A percentile compares a stretch with the other conserved stretches of the same genome.
These are phyloP conservation scores for Colletotrichum tropicicola DNA, from an alignment of 2,329 filamentous ascomycete genomes.

Conservation along the genomic window DNA sequence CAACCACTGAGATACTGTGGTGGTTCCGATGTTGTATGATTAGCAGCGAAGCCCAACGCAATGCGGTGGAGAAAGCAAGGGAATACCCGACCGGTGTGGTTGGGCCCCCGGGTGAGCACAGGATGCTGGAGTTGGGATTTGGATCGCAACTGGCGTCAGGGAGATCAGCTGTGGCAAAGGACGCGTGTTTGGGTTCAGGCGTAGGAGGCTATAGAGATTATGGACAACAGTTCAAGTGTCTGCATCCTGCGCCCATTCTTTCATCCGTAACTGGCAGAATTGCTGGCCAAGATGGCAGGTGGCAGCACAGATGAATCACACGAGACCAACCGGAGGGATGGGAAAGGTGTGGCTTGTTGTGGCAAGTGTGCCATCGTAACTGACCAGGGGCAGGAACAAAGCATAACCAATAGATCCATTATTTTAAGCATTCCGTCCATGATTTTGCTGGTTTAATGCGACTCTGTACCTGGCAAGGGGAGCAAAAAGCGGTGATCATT, in stretches of 20 bases:
- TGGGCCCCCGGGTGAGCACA: neutral
- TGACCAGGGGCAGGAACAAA: neutral
- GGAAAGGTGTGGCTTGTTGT: conserved; percentile 25
- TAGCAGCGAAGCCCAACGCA: neutral
- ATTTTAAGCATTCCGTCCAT: neutral
- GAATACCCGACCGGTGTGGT: neutral
- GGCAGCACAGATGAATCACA: neutral
- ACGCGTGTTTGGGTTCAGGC: conserved; percentile 11
- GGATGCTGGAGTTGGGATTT: conserved; percentile 3
- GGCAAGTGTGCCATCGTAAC: conserved; percentile 15
- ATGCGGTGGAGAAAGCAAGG: neutral
- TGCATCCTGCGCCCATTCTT: neutral
- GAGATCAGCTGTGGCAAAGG: conserved; percentile 17
- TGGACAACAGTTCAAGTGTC: neutral
- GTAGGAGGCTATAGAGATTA: conserved; percentile 1
- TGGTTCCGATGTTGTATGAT: neutral
- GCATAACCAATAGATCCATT: conserved; percentile 7
- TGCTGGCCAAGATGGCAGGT: neutral
- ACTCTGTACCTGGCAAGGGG: conserved; percentile 18
- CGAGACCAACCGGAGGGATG: neutral
- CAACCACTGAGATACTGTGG: neutral
- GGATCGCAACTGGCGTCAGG: conserved; percentile 10
- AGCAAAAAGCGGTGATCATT: conserved; percentile 28
- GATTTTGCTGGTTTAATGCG: conserved; percentile 3
- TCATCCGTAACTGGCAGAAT: neutral